Evolutionary conservation across 2,329 filamentous ascomycete species (phyloP).

Genomic region (Proliferodiscus dingleyae): DNA sequence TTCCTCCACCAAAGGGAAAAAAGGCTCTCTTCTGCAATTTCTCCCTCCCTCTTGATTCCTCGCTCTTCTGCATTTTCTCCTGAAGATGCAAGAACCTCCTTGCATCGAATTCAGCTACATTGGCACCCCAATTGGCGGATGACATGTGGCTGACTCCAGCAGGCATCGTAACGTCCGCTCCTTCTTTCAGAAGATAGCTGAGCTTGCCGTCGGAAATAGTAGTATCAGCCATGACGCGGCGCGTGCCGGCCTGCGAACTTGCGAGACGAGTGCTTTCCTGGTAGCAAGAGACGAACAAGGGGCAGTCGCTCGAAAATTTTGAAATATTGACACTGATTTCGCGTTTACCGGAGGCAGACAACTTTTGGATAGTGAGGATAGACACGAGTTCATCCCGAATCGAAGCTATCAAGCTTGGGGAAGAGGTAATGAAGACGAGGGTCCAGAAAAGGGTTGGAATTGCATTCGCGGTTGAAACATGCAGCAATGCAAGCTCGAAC

Average conservation of each 20-base stretch:
- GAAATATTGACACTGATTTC: conserved; percentile 33
- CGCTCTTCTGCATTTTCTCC: conserved; percentile 8
- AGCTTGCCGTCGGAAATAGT: conserved; percentile 29
- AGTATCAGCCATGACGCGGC: conserved; percentile 40
- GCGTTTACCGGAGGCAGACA: conserved; percentile 4
- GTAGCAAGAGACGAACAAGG: conserved; percentile 40
- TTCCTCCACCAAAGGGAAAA: conserved; percentile 36
- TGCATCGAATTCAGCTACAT: conserved; percentile 37
- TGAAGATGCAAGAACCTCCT: conserved; percentile 35
- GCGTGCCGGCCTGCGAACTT: conserved; percentile 35
- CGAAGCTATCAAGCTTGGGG: conserved; percentile 24
- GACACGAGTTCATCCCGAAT: conserved; percentile 30
- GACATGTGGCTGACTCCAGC: conserved; percentile 39
- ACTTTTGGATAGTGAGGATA: conserved; percentile 9
- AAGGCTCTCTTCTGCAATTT: conserved; percentile 22
- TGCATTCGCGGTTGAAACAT: conserved; percentile 32
- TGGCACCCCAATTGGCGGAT: conserved; percentile 38
- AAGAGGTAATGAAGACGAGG: conserved; percentile 29
- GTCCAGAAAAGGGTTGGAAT: conserved; percentile 37
- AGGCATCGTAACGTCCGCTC: conserved; percentile 39
- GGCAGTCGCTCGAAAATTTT: conserved; percentile 34
- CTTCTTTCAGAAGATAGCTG: conserved; percentile 39
- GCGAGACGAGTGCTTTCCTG: conserved; percentile 40
- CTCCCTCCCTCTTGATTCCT: conserved; percentile 6
- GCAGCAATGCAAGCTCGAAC: conserved; percentile 30